phyloP scores from a whole-genome alignment of 371 early-diverging fungal genomes.

The Apophysomyces ossiformis region DNA sequence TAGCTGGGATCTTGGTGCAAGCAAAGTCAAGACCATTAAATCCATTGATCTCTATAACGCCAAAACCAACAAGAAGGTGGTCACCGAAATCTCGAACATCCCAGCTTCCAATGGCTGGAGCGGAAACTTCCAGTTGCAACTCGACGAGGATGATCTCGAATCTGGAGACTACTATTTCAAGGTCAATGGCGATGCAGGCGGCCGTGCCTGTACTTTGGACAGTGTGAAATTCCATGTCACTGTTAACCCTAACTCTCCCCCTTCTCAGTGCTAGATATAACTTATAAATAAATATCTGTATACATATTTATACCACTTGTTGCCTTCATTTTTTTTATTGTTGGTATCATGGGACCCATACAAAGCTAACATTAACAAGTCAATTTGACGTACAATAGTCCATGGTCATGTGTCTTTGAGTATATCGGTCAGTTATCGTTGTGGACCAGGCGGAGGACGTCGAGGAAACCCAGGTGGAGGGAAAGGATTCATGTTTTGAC shows the following conservation, averaged over 20 bases:
- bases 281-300: background rate
- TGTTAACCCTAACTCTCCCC: conserved; percentile 38
- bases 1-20: conserved; percentile 33
- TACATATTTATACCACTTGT: background rate
- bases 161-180: conserved; percentile 35
- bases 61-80: conserved; percentile 23
- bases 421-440: too few species aligned
- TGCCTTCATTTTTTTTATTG: background rate
- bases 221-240: conserved; percentile 27
- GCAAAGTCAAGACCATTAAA: conserved; percentile 17
- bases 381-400: background rate
- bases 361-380: background rate
- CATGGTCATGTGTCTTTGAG: too few species aligned
- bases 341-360: background rate
- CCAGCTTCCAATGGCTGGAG: conserved; percentile 18
- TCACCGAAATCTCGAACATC: conserved; percentile 17
- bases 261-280: conserved; percentile 12
- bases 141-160: conserved; percentile 19
- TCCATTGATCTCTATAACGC: conserved; percentile 29
- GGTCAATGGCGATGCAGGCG: conserved; percentile 24
- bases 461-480: too few species aligned
- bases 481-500: too few species aligned
- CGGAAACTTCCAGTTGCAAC: conserved; percentile 24
- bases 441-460: too few species aligned
- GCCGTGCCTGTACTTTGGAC: conserved; percentile 23